A percentile compares a stretch with the other conserved stretches of the same genome.
phyloP scores from a whole-genome alignment of 2,329 filamentous ascomycete species.

The Teratosphaeria destructans region DNA sequence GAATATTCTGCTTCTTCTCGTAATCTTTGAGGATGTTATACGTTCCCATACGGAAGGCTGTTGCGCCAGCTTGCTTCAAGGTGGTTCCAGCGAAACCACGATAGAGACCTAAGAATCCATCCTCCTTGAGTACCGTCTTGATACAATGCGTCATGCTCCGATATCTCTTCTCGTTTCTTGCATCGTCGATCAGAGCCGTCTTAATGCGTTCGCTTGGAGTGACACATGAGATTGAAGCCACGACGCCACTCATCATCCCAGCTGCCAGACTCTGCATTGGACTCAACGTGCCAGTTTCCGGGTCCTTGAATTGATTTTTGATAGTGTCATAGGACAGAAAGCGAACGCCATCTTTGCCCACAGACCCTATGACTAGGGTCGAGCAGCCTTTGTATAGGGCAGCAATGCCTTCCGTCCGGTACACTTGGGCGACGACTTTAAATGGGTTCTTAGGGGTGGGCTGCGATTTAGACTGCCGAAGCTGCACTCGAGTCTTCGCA shows the following conservation, averaged over 20 bases:
- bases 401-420: slow-evolving; percentile 44
- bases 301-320: slow-evolving; percentile 47
- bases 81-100: slow-evolving; percentile 51
- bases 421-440: slow-evolving; percentile 44
- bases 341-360: slow-evolving; percentile 55
- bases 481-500: slow-evolving; percentile 54
- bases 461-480: slow-evolving; percentile 36
- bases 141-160: slow-evolving; percentile 42
- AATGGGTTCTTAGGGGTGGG: slow-evolving; percentile 48
- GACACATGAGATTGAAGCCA: slow-evolving; percentile 53
- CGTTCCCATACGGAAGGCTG: slow-evolving; percentile 50
- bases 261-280: slow-evolving; percentile 49
- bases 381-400: slow-evolving; percentile 55
- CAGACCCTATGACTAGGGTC: slow-evolving; percentile 49
- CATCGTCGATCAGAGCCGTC: slow-evolving; percentile 56
- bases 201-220: slow-evolving; percentile 61
- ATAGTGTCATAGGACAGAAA: slow-evolving; percentile 58
- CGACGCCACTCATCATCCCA: slow-evolving; percentile 53
- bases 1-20: slow-evolving; percentile 34
- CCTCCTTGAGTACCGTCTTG: slow-evolving; percentile 37
- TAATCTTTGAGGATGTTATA: slow-evolving; percentile 56
- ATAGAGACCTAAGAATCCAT: slow-evolving; percentile 47
- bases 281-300: slow-evolving; percentile 46
- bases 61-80: slow-evolving; percentile 52
- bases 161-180: slow-evolving; percentile 40